phyloP scores from a whole-genome alignment of 495 filamentous ascomycete species.

The Trichocladium uniseriatum region DNA sequence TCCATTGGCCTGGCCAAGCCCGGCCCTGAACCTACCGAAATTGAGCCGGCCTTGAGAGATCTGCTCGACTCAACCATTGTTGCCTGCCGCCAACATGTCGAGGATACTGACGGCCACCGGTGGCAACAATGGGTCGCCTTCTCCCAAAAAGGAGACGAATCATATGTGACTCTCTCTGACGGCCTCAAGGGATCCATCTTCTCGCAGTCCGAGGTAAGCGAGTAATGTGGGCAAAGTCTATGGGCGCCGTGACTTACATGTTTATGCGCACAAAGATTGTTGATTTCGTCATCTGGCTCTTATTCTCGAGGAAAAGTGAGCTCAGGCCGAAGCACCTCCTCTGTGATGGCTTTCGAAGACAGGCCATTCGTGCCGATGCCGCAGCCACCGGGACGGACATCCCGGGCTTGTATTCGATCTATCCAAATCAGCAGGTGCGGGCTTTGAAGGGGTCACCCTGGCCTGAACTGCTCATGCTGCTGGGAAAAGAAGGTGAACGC shows the following conservation, averaged over 20 bases:
- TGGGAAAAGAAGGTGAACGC: constrained; percentile 68
- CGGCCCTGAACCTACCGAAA: constrained; percentile 19
- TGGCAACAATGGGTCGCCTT: constrained; percentile 55
- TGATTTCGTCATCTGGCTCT: constrained; percentile 67
- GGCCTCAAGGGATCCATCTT: constrained; percentile 31
- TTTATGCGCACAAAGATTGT: constrained; percentile 51
- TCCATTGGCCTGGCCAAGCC: constrained; percentile 30
- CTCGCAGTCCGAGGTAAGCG: constrained; percentile 53
- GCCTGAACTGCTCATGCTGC: constrained; percentile 57
- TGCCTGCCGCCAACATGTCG: constrained; percentile 30
- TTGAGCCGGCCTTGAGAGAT: constrained; percentile 35
- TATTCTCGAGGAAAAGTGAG: constrained; percentile 53
- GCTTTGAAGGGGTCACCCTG: constrained; percentile 62
- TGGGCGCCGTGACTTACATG: constrained; percentile 4
- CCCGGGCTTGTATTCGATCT: constrained; percentile 46
- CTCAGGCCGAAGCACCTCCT: constrained; percentile 59
- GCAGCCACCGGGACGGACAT: constrained; percentile 4
- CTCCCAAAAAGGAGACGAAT: constrained; percentile 51
- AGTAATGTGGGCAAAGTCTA: no score
- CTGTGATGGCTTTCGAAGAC: constrained; percentile 60
- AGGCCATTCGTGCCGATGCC: constrained; percentile 11
- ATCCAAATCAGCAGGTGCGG: constrained; percentile 61
- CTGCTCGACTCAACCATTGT: constrained; percentile 65
- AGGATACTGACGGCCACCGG: constrained; percentile 29
- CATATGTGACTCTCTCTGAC: constrained; percentile 41